Evolutionary conservation across 2,329 filamentous ascomycete genomes (phyloP).

Genomic region (Sporothrix euskadiensis): DNA sequence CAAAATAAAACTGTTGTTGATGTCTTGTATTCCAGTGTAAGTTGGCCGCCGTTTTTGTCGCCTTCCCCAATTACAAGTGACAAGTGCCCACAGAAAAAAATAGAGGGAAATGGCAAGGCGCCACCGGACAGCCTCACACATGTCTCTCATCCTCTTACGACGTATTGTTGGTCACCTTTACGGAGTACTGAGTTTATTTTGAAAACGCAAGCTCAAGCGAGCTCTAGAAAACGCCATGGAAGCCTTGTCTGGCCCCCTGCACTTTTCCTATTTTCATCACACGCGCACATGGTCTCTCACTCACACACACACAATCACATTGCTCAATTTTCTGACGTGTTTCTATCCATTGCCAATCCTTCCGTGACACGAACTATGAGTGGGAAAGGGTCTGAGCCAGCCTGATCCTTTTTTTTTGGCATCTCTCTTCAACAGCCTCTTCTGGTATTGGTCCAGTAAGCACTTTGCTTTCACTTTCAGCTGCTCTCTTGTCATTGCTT

Average conservation of each 20-base stretch:
- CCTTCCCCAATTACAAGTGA: background rate
- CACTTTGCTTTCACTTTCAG: background rate
- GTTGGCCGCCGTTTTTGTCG: background rate
- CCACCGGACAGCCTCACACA: conserved; percentile 2
- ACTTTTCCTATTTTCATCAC: conserved; percentile 16
- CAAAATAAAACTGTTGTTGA: background rate
- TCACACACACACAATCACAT: conserved; percentile 5
- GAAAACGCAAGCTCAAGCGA: conserved; percentile 15
- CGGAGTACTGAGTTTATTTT: background rate
- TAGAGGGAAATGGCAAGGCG: background rate
- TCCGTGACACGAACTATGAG: conserved; percentile 15
- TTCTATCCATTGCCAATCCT: conserved; percentile 14
- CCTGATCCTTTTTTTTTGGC: background rate
- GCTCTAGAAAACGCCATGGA: conserved; percentile 22
- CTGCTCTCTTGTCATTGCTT: background rate
- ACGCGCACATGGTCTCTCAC: too few relatives aligned
- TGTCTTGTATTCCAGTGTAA: background rate
- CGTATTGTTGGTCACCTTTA: background rate
- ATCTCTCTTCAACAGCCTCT: conserved; percentile 5
- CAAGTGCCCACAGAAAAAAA: background rate
- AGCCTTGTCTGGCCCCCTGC: background rate
- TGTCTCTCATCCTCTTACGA: background rate
- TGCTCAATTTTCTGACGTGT: conserved; percentile 21
- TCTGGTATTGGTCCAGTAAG: background rate
- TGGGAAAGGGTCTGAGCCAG: background rate